Percentiles rank a stretch among this genome's conserved stretches.
phyloP scores from a whole-genome alignment of 2,329 filamentous ascomycete genomes.

The Talaromyces albobiverticillius region DNA sequence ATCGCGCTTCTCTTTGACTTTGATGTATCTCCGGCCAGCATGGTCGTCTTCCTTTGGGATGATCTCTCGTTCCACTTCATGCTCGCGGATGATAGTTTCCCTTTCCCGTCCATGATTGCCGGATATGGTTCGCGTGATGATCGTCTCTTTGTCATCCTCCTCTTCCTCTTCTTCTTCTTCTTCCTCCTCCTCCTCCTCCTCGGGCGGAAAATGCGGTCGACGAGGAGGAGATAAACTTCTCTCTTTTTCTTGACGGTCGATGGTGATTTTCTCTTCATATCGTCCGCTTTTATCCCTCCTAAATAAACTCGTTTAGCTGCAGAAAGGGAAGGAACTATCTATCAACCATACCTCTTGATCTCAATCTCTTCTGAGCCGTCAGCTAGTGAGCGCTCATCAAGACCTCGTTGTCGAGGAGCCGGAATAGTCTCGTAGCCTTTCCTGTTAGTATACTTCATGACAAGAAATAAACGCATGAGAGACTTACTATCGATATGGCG shows the following conservation, averaged over 20 bases:
- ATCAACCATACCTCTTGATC: conserved; percentile 47
- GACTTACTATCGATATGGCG: conserved; percentile 77
- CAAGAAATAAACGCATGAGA: conserved; percentile 27
- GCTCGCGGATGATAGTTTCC: conserved; percentile 6
- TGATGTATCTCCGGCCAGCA: conserved; percentile 45
- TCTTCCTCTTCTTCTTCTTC: conserved; percentile 19
- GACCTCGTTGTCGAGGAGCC: conserved; percentile 21
- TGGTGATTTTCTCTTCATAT: conserved; percentile 68
- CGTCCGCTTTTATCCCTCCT: conserved; percentile 39
- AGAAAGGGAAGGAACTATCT: neutral
- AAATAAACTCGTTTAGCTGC: neutral
- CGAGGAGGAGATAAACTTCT: conserved; percentile 37
- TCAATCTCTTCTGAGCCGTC: conserved; percentile 54
- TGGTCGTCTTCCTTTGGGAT: conserved; percentile 43
- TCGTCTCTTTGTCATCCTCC: conserved; percentile 19
- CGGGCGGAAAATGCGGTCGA: conserved; percentile 18
- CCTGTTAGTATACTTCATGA: conserved; percentile 7
- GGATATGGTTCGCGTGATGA: conserved; percentile 28
- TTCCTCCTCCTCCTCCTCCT: conserved; percentile 19
- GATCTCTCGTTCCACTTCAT: conserved; percentile 19
- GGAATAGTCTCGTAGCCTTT: conserved; percentile 26
- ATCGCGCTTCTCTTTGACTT: conserved; percentile 40
- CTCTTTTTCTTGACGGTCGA: conserved; percentile 45
- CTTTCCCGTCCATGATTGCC: conserved; percentile 18
- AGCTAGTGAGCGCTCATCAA: conserved; percentile 18